Conservation (phyloP, 2,329 filamentous ascomycete genomes). For the Saccharata proteae region DNA sequence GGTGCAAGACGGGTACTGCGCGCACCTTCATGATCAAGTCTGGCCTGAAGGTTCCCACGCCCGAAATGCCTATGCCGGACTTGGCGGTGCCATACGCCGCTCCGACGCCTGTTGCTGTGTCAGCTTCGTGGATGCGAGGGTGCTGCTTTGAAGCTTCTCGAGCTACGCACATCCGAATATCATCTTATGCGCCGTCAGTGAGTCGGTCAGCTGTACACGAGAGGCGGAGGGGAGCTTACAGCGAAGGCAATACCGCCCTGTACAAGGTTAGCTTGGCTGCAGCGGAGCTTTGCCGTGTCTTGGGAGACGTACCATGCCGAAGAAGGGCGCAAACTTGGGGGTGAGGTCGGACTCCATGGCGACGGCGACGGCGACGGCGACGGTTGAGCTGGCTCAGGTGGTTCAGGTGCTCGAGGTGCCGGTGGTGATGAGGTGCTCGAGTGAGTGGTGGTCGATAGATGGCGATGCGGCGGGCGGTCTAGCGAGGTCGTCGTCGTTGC, state of each 20-base stretch:
- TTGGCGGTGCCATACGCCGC: conserved; percentile 83
- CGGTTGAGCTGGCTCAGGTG: conserved; percentile 1
- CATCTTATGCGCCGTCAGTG: conserved; percentile 39
- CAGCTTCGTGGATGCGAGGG: conserved; percentile 9
- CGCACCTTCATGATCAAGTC: conserved; percentile 84
- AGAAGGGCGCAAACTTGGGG: conserved; percentile 76
- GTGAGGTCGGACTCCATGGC: conserved; percentile 40
- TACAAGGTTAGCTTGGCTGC: conserved; percentile 21
- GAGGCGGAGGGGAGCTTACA: conserved; percentile 26
- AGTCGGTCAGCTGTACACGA: conserved; percentile 11
- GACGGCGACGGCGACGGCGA: not conserved
- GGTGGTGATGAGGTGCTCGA: conserved; percentile 4
- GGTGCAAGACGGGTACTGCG: conserved; percentile 8
- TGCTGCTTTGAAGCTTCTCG: not conserved
- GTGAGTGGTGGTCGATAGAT: not conserved
- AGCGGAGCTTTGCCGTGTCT: conserved; percentile 1
- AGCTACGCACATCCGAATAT: conserved; percentile 61
- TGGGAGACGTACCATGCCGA: conserved; percentile 61
- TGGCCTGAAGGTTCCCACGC: conserved; percentile 72
- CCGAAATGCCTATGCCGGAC: conserved; percentile 77
- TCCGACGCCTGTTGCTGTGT: conserved; percentile 43
- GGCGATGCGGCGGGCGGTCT: not conserved
- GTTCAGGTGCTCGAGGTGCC: conserved; percentile 1
- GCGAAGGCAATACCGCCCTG: conserved; percentile 68
- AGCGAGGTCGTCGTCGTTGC: not conserved